These are phyloP conservation scores for Eucalyptus coolabah DNA, from an alignment of 345 rosid species.

Conservation along the genomic window DNA sequence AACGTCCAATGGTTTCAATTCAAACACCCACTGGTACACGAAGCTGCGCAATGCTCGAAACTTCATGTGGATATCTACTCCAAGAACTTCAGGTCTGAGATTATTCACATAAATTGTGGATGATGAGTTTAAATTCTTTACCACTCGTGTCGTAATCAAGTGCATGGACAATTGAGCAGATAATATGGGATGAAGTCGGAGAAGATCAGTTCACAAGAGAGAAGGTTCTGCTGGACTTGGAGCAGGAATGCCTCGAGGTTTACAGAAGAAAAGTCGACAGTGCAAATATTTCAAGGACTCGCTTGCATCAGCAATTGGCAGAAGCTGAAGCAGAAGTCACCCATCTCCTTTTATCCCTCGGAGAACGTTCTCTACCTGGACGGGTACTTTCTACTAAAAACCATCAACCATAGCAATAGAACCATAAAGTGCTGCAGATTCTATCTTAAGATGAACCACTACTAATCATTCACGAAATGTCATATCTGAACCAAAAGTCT, in stretches of 20 bases:
- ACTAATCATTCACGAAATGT: not conserved
- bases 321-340: conserved; percentile 98
- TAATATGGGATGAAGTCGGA: conserved; percentile 99
- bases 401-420: not conserved
- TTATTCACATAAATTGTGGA: not conserved
- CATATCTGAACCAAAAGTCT: not conserved
- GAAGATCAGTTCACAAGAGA: conserved; percentile 71
- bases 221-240: conserved; percentile 73
- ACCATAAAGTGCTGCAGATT: not conserved
- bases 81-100: conserved; percentile 79
- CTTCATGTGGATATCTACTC: conserved; percentile 82
- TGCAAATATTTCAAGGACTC: conserved; percentile 87
- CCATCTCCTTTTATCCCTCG: conserved; percentile 87
- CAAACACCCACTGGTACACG: conserved; percentile 51
- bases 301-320: conserved; percentile 92
- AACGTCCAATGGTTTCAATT: conserved; percentile 44
- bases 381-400: conserved; percentile 35
- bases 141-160: not conserved
- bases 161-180: conserved; percentile 20
- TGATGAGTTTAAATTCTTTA: not conserved
- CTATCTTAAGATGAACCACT: not conserved
- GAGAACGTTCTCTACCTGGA: conserved; percentile 91
- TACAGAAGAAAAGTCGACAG: conserved; percentile 93
- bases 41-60: conserved; percentile 52
- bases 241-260: conserved; percentile 86